These are phyloP conservation scores for Hypoxylon cercidicola DNA, from an alignment of 495 filamentous ascomycete genomes.

Conservation along the genomic window DNA sequence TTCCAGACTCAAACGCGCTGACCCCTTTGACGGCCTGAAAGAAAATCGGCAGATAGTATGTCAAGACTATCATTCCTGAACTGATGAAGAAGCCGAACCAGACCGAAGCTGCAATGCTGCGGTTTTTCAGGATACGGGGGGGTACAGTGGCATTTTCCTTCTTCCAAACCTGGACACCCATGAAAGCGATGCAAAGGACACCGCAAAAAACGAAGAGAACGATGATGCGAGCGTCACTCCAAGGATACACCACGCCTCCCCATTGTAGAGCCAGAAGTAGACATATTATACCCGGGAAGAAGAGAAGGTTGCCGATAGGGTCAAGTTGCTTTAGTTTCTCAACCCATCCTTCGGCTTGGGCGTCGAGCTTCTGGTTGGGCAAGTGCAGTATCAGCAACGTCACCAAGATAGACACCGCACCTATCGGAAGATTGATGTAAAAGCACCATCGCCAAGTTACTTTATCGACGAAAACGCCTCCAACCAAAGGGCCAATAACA, in stretches of 20 bases:
- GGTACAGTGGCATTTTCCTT: constrained; percentile 75
- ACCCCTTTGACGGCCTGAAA: constrained; percentile 72
- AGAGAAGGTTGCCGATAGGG: constrained; percentile 68
- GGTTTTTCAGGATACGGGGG: constrained; percentile 70
- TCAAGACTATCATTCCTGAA: constrained; percentile 66
- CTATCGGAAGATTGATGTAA: constrained; percentile 63
- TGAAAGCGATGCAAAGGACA: constrained; percentile 67
- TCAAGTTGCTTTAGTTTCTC: constrained; percentile 67
- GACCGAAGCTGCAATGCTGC: constrained; percentile 65
- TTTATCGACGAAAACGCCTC: constrained; percentile 64
- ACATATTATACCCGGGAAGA: constrained; percentile 75
- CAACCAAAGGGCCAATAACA: constrained; percentile 57
- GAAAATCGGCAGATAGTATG: constrained; percentile 74
- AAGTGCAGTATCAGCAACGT: constrained; percentile 62
- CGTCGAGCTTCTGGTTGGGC: constrained; percentile 70
- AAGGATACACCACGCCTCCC: constrained; percentile 74
- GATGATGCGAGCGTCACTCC: constrained; percentile 72
- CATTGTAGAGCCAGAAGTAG: constrained; percentile 83
- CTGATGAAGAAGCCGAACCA: constrained; percentile 64
- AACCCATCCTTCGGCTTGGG: constrained; percentile 61
- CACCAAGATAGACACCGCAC: constrained; percentile 45
- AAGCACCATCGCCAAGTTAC: constrained; percentile 66
- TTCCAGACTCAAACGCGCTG: constrained; percentile 61
- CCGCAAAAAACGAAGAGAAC: constrained; percentile 72
- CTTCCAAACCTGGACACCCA: constrained; percentile 66